Conservation (phyloP, 2,329 filamentous ascomycete species). For the Fusarium odoratissimum region DNA sequence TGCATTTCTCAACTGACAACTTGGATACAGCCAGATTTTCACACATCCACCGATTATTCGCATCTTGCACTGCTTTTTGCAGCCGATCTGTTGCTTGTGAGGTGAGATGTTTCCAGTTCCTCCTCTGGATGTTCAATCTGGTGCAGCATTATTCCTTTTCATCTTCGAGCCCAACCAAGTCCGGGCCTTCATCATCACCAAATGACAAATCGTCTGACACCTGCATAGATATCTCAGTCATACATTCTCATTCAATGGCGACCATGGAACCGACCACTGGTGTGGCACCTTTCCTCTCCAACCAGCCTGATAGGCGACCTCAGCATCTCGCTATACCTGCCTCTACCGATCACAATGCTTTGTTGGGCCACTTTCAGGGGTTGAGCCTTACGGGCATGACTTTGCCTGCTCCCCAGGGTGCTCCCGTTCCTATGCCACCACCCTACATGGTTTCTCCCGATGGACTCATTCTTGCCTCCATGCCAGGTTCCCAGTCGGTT, state of each 20-base stretch:
- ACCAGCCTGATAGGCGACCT: conserved; percentile 45
- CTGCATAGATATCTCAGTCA: conserved; percentile 45
- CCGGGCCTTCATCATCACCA: background rate
- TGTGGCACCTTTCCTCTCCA: conserved; percentile 48
- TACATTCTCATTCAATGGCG: conserved; percentile 49
- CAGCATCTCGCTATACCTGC: conserved; percentile 48
- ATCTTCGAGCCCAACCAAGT: background rate
- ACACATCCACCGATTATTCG: conserved; percentile 46
- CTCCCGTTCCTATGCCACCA: conserved; percentile 51
- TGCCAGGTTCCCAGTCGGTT: conserved; percentile 51
- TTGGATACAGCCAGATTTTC: conserved; percentile 43
- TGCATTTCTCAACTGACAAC: background rate
- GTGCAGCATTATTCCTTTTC: background rate
- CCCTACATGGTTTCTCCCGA: conserved; percentile 55
- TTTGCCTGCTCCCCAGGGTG: conserved; percentile 47
- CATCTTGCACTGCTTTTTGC: conserved; percentile 47
- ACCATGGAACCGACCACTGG: conserved; percentile 53
- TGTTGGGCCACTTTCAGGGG: conserved; percentile 52
- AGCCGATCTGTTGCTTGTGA: conserved; percentile 50
- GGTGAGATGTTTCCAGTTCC: conserved; percentile 39
- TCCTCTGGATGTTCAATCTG: background rate
- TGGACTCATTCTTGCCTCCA: conserved; percentile 53
- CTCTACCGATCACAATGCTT: conserved; percentile 46
- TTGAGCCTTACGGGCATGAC: conserved; percentile 53
- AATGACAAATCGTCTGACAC: background rate